A percentile compares a stretch with the other conserved stretches of the same genome.
phyloP scores from a whole-genome alignment of 176 grass and related monocot genomes.

The Themeda triandra region DNA sequence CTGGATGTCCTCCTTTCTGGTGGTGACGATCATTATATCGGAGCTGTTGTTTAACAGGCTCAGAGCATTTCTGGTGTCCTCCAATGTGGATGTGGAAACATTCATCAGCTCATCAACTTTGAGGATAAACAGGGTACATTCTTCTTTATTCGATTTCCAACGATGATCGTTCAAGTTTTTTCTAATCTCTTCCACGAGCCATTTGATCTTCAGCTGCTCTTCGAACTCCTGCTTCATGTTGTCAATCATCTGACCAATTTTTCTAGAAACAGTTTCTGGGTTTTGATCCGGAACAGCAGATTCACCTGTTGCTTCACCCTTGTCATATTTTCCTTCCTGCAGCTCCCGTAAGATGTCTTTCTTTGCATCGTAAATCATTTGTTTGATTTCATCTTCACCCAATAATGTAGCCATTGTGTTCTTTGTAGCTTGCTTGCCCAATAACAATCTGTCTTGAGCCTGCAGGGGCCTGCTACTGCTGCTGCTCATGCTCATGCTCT shows the following conservation, averaged over 20 bases:
- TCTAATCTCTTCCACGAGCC: background rate
- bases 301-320: too few relatives aligned
- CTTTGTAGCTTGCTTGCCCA: background rate
- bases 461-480: background rate
- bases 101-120: background rate
- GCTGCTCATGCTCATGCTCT: too few relatives aligned
- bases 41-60: background rate
- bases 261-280: rapidly evolving
- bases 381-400: background rate
- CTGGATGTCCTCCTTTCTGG: background rate
- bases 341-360: background rate
- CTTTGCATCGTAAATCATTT: background rate
- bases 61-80: background rate
- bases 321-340: background rate
- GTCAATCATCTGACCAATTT: background rate
- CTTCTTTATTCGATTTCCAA: too few relatives aligned
- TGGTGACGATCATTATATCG: background rate
- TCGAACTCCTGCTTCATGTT: background rate
- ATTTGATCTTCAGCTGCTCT: background rate
- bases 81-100: background rate
- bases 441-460: background rate
- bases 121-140: background rate
- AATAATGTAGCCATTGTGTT: background rate
- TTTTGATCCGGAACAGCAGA: background rate
- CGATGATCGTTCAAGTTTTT: rapidly evolving